Evolutionary conservation across 768 basidiomycete genomes (phyloP), one percentile per base, ranked within the genome.

Genomic region (Russula emetica): DNA sequence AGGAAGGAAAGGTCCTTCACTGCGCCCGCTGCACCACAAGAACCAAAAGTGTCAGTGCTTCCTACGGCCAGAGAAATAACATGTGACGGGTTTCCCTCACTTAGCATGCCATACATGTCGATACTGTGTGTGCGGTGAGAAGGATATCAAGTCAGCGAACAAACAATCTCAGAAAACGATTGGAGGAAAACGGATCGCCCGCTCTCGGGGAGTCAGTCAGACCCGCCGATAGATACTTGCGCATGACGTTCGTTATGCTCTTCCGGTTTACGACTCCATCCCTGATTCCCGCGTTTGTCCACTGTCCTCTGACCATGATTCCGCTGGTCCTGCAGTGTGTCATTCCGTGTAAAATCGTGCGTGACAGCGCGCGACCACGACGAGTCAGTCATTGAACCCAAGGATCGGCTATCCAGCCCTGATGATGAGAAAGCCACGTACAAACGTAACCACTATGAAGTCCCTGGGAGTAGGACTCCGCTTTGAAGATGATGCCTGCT

Each of bases 1-100:
- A 95, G 73, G 75, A 88, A 86, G 0, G 88, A 87, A 8, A 94
- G 81, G 70, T 95, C 94, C 42, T 80, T 76, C 2, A 85, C 83
- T 0, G 91, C 87, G 2, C 91, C 92, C 10, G 73, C 82, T 82
- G 30, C 30, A n/a, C n/a, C n/a, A 5, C 22, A 49, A n/a, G 58
- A 40, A 51, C 10, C 8, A 51, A 34, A 14, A 16, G 13, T 2
- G n/a, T 22, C 53, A 24, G 34, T 18, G 11, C 5, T 10, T 11
- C 6, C 32, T 30, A 30, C 32, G 0, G 2, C 3, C n/a, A 52
- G 9, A 32, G 32, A 5, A 49, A 49, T 14, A 4, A 13, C 47
- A 49, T 11, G 11, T 13, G 22, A 14, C 20, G 20, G 45, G 30
- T 3, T 40, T 16, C 7, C 65, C 77, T 63, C 63, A 82, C 81